A percentile compares a stretch with the other conserved stretches of the same genome.
Conservation (phyloP, 1,284 basidiomycete species). For the Ustilago nuda region DNA sequence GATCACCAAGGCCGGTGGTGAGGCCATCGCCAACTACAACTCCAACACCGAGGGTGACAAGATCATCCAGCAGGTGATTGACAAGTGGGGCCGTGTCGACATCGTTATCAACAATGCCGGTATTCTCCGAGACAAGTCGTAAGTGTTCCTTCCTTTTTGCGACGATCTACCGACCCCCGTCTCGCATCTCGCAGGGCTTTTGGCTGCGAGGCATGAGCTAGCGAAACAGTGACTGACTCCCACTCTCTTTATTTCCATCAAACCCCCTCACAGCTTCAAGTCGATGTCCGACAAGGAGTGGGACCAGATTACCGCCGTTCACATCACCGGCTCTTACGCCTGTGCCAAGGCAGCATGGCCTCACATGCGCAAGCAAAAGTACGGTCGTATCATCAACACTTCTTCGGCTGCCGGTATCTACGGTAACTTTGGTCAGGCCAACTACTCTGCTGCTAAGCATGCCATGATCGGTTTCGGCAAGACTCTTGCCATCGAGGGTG, state of each 20-base stretch:
- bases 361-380: constrained; percentile 87
- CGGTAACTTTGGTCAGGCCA: constrained; percentile 97
- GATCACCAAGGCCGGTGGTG: constrained; percentile 79
- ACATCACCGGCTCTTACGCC: constrained; percentile 93
- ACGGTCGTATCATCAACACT: constrained; percentile 67
- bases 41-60: constrained; percentile 89
- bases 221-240: constrained; percentile 4
- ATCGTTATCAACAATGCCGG: constrained; percentile 90
- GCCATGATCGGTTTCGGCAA: constrained; percentile 79
- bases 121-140: constrained; percentile 78
- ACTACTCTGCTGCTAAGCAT: constrained; percentile 74
- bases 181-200: no score
- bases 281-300: constrained; percentile 71
- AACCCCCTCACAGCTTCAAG: constrained; percentile 64
- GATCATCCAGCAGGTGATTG: constrained; percentile 86
- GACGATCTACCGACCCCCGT: no score
- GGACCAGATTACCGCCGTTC: constrained; percentile 79
- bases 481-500: constrained; percentile 85
- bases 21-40: constrained; percentile 79
- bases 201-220: neutral
- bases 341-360: constrained; percentile 98
- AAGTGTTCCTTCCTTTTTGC: constrained; percentile 3
- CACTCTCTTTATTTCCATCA: neutral
- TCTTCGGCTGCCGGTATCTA: constrained; percentile 70
- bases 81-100: constrained; percentile 83